phyloP scores from a whole-genome alignment of 495 filamentous ascomycete genomes.

The Cladorrhinum samala region DNA sequence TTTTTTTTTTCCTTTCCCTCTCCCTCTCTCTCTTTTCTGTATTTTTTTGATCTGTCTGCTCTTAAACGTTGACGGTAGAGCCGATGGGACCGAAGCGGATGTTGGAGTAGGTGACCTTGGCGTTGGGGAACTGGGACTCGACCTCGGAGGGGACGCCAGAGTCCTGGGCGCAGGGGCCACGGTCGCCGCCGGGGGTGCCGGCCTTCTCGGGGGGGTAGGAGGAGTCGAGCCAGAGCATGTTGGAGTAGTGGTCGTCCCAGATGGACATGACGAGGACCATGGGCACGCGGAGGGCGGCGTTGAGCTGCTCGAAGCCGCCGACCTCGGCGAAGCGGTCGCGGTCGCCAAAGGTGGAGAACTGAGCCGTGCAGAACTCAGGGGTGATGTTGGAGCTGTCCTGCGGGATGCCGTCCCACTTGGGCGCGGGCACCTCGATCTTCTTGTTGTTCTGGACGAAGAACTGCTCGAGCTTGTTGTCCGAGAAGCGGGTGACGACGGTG shows the following conservation, averaged over 20 bases:
- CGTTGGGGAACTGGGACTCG: conserved; percentile 38
- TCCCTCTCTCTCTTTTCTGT: background rate
- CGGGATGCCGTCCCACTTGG: conserved; percentile 26
- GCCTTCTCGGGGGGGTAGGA: conserved; percentile 56
- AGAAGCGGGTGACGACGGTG: conserved; percentile 70
- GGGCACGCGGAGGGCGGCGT: conserved; percentile 47
- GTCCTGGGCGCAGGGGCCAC: conserved; percentile 57
- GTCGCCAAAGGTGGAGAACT: conserved; percentile 36
- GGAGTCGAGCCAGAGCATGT: conserved; percentile 84
- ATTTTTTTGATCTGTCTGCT: background rate
- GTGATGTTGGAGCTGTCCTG: conserved; percentile 38
- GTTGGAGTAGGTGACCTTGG: conserved; percentile 53
- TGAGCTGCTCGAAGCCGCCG: conserved; percentile 56
- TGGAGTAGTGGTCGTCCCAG: conserved; percentile 71
- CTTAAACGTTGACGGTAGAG: conserved; percentile 42
- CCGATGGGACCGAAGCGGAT: conserved; percentile 65
- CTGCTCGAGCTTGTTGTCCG: conserved; percentile 53
- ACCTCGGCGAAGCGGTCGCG: conserved; percentile 53
- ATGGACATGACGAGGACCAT: conserved; percentile 74
- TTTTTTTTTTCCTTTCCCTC: background rate
- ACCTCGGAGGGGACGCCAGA: conserved; percentile 57
- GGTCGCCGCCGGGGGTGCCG: conserved; percentile 55
- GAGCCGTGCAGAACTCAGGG: conserved; percentile 24
- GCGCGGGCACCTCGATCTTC: conserved; percentile 51
- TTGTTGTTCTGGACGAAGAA: conserved; percentile 65